Evolutionary conservation across 495 filamentous ascomycete genomes (phyloP).

Genomic region (Sabuloglossum arenarium): DNA sequence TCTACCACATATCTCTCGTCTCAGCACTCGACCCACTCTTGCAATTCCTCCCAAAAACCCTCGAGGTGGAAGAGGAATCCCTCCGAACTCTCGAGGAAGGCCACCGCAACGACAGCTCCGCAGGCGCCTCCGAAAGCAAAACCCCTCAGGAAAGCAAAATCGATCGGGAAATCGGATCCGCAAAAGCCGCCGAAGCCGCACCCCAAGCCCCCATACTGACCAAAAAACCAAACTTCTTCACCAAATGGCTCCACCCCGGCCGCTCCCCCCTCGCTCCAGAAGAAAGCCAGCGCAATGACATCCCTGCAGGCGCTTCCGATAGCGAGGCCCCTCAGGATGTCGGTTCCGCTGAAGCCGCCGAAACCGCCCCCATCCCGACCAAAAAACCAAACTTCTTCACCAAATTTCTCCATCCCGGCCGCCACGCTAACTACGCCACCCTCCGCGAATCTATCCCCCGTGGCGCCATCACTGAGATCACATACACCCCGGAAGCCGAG

Average conservation of each 20-base stretch:
- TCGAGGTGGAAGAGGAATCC: conserved; percentile 42
- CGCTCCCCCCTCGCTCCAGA: conserved; percentile 30
- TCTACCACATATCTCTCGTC: conserved; percentile 74
- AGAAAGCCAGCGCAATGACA: conserved; percentile 14
- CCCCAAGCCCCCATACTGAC: no score
- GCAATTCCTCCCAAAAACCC: conserved; percentile 53
- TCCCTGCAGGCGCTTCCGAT: no score
- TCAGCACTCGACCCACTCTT: conserved; percentile 58
- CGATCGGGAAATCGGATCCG: background rate
- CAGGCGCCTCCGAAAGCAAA: background rate
- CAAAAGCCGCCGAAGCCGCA: conserved; percentile 6
- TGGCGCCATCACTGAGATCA: conserved; percentile 34
- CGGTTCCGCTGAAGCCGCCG: background rate
- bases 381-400: conserved; percentile 35
- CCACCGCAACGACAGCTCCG: conserved; percentile 12
- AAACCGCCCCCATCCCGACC: no score
- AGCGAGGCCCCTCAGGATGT: background rate
- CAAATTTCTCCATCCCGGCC: conserved; percentile 63
- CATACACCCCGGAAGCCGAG: conserved; percentile 33
- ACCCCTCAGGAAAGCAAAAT: background rate
- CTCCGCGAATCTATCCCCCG: conserved; percentile 36
- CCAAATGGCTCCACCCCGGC: conserved; percentile 13
- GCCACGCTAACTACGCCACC: conserved; percentile 46
- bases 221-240: no score
- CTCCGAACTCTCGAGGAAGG: conserved; percentile 29